Conservation (phyloP, 2,329 filamentous ascomycete species). For the Bretziella fagacearum region DNA sequence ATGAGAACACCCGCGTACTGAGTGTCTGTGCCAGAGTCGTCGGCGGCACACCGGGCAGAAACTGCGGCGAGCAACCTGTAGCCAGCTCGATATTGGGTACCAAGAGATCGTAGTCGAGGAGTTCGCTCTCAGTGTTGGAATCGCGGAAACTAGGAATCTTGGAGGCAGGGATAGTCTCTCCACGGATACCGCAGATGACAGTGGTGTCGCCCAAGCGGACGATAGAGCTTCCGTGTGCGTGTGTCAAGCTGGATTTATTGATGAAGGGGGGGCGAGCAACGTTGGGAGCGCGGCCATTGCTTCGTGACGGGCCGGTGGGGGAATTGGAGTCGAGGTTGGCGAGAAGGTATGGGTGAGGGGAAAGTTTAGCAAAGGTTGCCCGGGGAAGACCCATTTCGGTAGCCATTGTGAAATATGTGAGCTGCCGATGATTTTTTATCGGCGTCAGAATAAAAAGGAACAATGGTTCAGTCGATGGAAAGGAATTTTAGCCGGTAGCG, state of each 20-base stretch:
- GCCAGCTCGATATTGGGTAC: constrained; percentile 89
- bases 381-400: constrained; percentile 30
- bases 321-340: constrained; percentile 53
- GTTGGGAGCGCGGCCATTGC: constrained; percentile 59
- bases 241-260: constrained; percentile 69
- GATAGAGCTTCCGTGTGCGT: constrained; percentile 79
- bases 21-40: constrained; percentile 67
- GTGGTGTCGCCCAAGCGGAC: constrained; percentile 80
- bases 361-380: constrained; percentile 73
- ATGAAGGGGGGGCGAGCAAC: constrained; percentile 57
- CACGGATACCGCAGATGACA: constrained; percentile 84
- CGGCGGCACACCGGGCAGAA: constrained; percentile 70
- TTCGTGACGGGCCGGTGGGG: constrained; percentile 39
- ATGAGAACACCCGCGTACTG: constrained; percentile 59
- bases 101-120: constrained; percentile 51
- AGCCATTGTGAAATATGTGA: constrained; percentile 16
- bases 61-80: constrained; percentile 75
- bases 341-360: constrained; percentile 75
- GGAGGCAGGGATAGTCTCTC: constrained; percentile 60
- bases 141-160: constrained; percentile 52
- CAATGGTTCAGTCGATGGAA: background rate
- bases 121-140: constrained; percentile 28
- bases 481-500: background rate
- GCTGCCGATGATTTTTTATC: background rate
- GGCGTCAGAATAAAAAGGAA: background rate